A percentile compares a stretch with the other conserved stretches of the same genome.
phyloP scores from a whole-genome alignment of 148 eudicot genomes.

The Talinum fruticosum region DNA sequence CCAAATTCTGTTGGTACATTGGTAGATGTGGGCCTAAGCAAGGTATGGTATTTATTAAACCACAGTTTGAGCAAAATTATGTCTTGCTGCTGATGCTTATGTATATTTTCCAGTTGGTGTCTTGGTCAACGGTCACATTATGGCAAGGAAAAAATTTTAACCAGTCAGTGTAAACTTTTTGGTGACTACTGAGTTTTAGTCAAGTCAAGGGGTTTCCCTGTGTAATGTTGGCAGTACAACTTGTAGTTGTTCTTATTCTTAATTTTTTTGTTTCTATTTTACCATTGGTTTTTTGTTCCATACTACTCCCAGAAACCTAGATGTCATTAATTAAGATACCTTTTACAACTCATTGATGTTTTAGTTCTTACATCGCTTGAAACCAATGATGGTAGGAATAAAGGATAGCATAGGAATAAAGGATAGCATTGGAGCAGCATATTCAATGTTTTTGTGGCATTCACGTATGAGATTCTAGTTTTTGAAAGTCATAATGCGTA shows the following conservation, averaged over 20 bases:
- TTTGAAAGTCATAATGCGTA: not conserved
- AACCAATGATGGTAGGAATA: not conserved
- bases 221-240: not conserved
- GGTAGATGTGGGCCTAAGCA: constrained; percentile 90
- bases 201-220: not conserved
- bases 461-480: not conserved
- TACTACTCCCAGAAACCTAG: not conserved
- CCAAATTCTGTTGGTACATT: constrained; percentile 53
- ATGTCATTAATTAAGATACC: not conserved
- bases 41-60: constrained; percentile 43
- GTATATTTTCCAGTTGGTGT: not conserved
- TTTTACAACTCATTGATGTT: not conserved
- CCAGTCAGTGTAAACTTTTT: not conserved
- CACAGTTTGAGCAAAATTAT: not conserved
- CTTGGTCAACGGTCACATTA: not conserved
- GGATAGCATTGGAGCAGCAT: not conserved
- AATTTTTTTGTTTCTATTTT: no score
- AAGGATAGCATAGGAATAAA: not conserved
- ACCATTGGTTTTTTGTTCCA: not conserved
- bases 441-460: not conserved
- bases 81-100: not conserved
- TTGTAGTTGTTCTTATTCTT: not conserved
- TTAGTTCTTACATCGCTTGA: not conserved
- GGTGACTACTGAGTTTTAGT: no score
- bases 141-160: not conserved